A percentile compares a stretch with the other conserved stretches of the same genome.
Conservation (phyloP, 2,329 filamentous ascomycete genomes). For the Calonectria ilicicola region DNA sequence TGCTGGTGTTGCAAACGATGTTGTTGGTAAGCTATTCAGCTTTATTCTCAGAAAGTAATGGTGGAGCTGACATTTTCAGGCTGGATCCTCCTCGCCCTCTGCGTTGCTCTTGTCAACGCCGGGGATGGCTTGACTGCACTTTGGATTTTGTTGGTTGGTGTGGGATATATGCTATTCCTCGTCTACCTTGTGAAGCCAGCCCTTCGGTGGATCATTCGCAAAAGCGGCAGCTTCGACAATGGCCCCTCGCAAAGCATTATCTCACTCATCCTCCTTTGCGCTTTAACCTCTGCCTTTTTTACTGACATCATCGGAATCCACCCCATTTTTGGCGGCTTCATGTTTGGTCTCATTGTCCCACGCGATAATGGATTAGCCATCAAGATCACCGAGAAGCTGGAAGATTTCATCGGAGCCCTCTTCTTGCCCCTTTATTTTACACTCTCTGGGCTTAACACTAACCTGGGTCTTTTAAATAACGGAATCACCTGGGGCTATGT, state of each 20-base stretch:
- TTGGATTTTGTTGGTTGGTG: slow-evolving; percentile 80
- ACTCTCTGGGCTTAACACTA: slow-evolving; percentile 87
- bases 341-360: slow-evolving; percentile 88
- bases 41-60: fast-evolving
- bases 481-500: slow-evolving; percentile 92
- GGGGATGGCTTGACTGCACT: slow-evolving; percentile 83
- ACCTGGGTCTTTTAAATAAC: slow-evolving; percentile 83
- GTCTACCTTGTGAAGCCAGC: slow-evolving; percentile 77
- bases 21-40: slow-evolving; percentile 34
- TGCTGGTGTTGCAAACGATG: slow-evolving; percentile 92
- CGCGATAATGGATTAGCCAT: slow-evolving; percentile 91
- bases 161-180: slow-evolving; percentile 83
- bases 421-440: slow-evolving; percentile 94
- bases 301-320: slow-evolving; percentile 89
- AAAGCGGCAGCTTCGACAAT: slow-evolving; percentile 82
- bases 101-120: slow-evolving; percentile 91
- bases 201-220: slow-evolving; percentile 79
- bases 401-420: slow-evolving; percentile 85
- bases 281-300: slow-evolving; percentile 84
- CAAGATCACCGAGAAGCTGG: slow-evolving; percentile 90
- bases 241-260: slow-evolving; percentile 89
- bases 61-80: slow-evolving; percentile 13
- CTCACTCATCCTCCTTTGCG: slow-evolving; percentile 82
- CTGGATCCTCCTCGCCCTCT: slow-evolving; percentile 94
- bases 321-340: slow-evolving; percentile 91